These are phyloP conservation scores for Corymbia calophylla DNA, from an alignment of 441 rosid genomes.

Conservation along the genomic window DNA sequence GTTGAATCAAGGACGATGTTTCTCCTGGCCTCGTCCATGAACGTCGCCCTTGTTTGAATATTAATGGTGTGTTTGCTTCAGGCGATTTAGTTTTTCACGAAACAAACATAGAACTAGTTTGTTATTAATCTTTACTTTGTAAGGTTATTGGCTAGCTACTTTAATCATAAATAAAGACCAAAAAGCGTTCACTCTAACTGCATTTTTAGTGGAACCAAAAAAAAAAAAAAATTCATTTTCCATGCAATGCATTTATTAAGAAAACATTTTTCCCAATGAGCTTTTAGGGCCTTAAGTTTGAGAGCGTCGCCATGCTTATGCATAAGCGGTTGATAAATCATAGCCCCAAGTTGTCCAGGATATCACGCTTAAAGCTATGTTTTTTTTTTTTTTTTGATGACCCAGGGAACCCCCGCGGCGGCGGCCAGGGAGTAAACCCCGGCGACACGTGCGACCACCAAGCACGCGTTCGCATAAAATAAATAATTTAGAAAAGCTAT, in stretches of 20 bases:
- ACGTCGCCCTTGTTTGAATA: background rate
- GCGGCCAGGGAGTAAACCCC: no score
- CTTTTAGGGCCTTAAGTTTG: background rate
- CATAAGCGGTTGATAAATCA: background rate
- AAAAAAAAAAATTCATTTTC: fast-evolving
- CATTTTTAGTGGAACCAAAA: background rate
- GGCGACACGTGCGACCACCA: no score
- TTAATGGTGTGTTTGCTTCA: background rate
- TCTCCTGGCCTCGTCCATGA: background rate
- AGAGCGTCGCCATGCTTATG: background rate
- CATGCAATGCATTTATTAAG: fast-evolving
- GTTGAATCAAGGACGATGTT: background rate
- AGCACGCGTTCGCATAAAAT: no score
- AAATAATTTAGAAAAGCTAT: no score
- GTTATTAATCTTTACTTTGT: background rate
- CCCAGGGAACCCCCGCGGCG: no score
- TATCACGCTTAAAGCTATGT: fast-evolving
- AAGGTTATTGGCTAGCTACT: background rate
- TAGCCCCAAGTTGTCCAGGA: background rate
- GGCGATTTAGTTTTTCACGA: background rate
- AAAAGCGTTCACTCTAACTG: background rate
- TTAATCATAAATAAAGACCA: fast-evolving
- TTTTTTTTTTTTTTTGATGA: no score
- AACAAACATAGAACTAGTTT: fast-evolving
- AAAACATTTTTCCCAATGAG: background rate